Evolutionary conservation across 2,329 filamentous ascomycete genomes (phyloP), one percentile per base, ranked within the genome.

Genomic region (Xylariaceae sp.): DNA sequence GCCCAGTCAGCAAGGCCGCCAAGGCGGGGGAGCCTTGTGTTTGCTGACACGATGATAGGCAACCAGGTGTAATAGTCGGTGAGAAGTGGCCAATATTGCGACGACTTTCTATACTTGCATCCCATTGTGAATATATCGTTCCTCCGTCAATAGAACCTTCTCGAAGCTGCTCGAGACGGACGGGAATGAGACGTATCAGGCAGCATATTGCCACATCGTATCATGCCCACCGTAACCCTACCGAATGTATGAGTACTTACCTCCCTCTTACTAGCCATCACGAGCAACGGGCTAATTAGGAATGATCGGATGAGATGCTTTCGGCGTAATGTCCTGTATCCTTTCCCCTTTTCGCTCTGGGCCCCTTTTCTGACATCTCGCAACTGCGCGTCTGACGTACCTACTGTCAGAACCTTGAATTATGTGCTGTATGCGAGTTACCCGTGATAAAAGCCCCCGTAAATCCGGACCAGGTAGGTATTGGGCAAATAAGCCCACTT

Each of bases 11-110:
- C 45, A 35, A 13, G 17, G 45, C 34, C 53, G 45, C 51, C 8
- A 54, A 56, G 58, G 52, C 53, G 11, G 45, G 50, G 50, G 44
- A 60, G 45, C 47, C 49, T 53, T 61, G 45, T 61, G 45, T 50
- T 60, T 62, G 58, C 61, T 61, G 58, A 61, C 58, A 53, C 41
- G 30, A 56, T 53, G 55, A 53, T 30, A 30, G 23, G 23, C 23
- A 30, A 30, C 23, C 41, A 54, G 47, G 48, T 15, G 17, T 37
- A 62, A 58, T 51, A 61, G 61, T 61, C 61, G 61, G 61, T 62
- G 61, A 60, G 56, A 50, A 54, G 30, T 52, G 11, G 51, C 30
- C 7, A 49, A 34, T 51, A 37, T 39, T 39, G 58, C 58, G 61
- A 56, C 53, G 49, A 30, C 4, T 39, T 59, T 35, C 17, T 55